Evolutionary conservation across 805 yeast genomes (phyloP).

Genomic region (Candida yuanshanica): DNA sequence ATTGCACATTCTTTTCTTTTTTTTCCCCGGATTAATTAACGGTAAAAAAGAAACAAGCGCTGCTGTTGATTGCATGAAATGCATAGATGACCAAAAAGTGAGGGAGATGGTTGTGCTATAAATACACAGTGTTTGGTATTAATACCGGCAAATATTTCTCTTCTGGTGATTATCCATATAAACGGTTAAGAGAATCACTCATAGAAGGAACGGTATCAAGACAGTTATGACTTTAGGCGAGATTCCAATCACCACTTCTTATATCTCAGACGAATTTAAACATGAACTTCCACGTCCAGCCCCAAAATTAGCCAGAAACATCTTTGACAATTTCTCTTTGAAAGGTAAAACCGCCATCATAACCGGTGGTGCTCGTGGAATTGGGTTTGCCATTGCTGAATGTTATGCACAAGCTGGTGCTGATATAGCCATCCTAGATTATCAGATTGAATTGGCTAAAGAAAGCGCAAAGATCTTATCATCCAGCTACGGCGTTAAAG

Average conservation of each 20-base stretch:
- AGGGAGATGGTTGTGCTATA: too few relatives aligned
- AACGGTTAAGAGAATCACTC: too few relatives aligned
- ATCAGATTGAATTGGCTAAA: slow-evolving; percentile 34
- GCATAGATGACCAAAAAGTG: slow-evolving; percentile 8
- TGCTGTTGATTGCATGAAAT: neutral
- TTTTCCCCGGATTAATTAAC: neutral
- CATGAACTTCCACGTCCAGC: slow-evolving; percentile 44
- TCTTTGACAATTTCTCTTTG: slow-evolving; percentile 66
- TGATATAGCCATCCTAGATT: slow-evolving; percentile 48
- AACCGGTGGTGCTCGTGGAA: slow-evolving; percentile 84
- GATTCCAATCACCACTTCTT: slow-evolving; percentile 9
- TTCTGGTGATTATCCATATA: too few relatives aligned
- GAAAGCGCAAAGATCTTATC: slow-evolving; percentile 53
- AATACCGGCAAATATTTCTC: too few relatives aligned
- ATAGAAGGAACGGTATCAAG: too few relatives aligned
- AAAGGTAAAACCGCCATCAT: slow-evolving; percentile 80
- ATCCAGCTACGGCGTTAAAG: slow-evolving; percentile 52
- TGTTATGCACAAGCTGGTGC: slow-evolving; percentile 88
- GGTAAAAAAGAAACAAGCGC: neutral
- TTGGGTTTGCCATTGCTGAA: slow-evolving; percentile 76
- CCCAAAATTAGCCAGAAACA: slow-evolving; percentile 46
- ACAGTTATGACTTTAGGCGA: slow-evolving; percentile 4
- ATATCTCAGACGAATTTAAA: slow-evolving; percentile 20
- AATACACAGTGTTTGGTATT: too few relatives aligned
- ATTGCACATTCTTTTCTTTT: neutral